Percentiles rank a stretch among this genome's conserved stretches.
These are phyloP conservation scores for Solanum peruvianum DNA, from an alignment of 257 asterid species.

Conservation along the genomic window DNA sequence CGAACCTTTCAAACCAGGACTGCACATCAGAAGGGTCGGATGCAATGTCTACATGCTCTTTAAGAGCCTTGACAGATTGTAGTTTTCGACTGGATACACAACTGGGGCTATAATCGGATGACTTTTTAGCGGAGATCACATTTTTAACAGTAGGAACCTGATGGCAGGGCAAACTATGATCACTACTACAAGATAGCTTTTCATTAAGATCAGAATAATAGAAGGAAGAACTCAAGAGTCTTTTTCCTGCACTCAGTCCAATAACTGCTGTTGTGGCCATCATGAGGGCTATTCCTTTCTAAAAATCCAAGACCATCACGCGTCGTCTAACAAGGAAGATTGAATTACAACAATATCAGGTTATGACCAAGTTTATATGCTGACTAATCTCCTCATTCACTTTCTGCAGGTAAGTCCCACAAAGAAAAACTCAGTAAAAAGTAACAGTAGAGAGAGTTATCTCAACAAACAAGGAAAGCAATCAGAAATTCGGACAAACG, in stretches of 20 bases:
- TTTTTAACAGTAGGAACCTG: conserved; percentile 24
- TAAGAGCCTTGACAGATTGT: conserved; percentile 33
- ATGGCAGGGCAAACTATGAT: conserved; percentile 8
- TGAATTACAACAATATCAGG: neutral
- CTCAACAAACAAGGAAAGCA: neutral
- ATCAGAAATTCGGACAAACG: neutral
- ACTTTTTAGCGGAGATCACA: conserved; percentile 26
- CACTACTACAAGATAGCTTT: conserved; percentile 26
- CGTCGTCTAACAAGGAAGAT: conserved; percentile 11
- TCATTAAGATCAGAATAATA: conserved; percentile 58
- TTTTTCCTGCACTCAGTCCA: conserved; percentile 65
- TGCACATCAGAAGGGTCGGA: conserved; percentile 22
- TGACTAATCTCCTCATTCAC: neutral
- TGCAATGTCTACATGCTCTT: conserved; percentile 31
- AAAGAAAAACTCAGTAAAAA: neutral
- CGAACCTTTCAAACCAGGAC: conserved; percentile 19
- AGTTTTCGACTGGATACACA: conserved; percentile 21
- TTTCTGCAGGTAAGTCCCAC: neutral
- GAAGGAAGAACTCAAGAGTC: conserved; percentile 47
- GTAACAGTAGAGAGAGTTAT: neutral
- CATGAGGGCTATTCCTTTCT: conserved; percentile 10
- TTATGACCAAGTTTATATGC: neutral
- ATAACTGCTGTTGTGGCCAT: conserved; percentile 74
- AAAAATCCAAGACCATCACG: conserved; percentile 20
- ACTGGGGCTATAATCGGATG: conserved; percentile 11